Evolutionary conservation across 1,139 yeast species (phyloP).

Genomic region (Scheffersomyces illinoinensis): DNA sequence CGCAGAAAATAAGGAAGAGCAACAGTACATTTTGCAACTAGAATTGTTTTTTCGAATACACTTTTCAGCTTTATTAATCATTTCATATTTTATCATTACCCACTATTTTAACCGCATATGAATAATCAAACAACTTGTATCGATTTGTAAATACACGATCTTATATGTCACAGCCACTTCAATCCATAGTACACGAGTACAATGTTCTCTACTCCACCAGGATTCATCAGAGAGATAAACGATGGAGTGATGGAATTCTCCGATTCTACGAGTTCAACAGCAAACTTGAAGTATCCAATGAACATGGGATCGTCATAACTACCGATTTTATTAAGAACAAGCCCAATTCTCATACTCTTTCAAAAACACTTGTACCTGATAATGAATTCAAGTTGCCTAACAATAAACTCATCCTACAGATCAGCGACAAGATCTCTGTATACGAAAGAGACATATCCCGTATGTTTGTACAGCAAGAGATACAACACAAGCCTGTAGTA

Average conservation of each 20-base stretch:
- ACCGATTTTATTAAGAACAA: conserved; percentile 28
- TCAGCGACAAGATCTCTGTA: conserved; percentile 11
- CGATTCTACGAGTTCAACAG: conserved; percentile 50
- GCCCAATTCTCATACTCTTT: conserved; percentile 13
- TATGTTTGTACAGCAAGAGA: background rate
- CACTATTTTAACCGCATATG: no score
- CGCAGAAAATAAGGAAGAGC: background rate
- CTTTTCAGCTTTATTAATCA: background rate
- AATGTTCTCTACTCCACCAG: conserved; percentile 45
- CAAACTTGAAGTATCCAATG: conserved; percentile 45
- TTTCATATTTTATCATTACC: no score
- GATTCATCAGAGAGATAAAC: conserved; percentile 49
- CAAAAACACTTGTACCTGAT: conserved; percentile 10
- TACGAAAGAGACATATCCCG: background rate
- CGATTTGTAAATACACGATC: background rate
- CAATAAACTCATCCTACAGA: conserved; percentile 17
- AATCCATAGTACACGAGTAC: conserved; percentile 38
- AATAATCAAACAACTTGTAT: background rate
- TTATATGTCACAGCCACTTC: conserved; percentile 1
- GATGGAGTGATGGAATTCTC: conserved; percentile 57
- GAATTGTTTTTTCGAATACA: no score
- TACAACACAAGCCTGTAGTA: background rate
- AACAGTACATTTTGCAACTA: background rate
- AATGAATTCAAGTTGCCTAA: conserved; percentile 16
- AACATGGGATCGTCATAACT: conserved; percentile 33